Conservation (phyloP, 2,329 filamentous ascomycete genomes). For the Cladorrhinum sp. region DNA sequence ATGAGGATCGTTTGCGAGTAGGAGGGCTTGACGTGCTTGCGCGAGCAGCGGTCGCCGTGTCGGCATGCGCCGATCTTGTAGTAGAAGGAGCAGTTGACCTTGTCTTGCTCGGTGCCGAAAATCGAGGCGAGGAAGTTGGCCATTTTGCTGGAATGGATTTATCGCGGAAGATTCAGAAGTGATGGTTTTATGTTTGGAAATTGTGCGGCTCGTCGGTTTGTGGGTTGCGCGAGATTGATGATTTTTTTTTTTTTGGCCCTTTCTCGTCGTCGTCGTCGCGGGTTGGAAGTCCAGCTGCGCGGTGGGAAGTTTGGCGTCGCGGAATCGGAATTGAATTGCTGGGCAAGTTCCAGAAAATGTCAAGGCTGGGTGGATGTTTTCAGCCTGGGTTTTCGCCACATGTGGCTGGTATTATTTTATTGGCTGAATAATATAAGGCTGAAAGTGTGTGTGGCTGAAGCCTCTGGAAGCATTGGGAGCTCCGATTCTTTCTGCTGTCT, state of each 20-base stretch:
- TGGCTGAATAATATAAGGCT: slow-evolving; percentile 18
- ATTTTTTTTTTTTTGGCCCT: not conserved
- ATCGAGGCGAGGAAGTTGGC: slow-evolving; percentile 99
- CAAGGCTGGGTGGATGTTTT: not conserved
- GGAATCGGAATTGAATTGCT: not conserved
- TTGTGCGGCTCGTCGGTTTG: too few species aligned
- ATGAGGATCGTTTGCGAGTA: slow-evolving; percentile 98
- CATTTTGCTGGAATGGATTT: slow-evolving; percentile 50
- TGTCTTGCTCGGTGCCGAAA: slow-evolving; percentile 99
- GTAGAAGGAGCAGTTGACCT: slow-evolving; percentile 99
- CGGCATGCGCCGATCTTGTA: slow-evolving; percentile 99
- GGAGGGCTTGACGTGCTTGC: slow-evolving; percentile 98
- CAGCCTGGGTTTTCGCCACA: slow-evolving; percentile 22
- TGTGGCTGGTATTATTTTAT: slow-evolving; percentile 17
- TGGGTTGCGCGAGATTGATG: slow-evolving; percentile 2
- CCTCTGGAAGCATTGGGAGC: slow-evolving; percentile 22
- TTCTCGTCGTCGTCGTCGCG: not conserved
- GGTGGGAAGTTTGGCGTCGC: slow-evolving; percentile 15
- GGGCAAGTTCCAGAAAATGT: slow-evolving; percentile 13
- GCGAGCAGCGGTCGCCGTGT: slow-evolving; percentile 95
- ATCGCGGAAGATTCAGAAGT: too few species aligned
- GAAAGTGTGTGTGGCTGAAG: slow-evolving; percentile 25
- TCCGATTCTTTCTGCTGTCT: not conserved
- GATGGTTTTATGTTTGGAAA: slow-evolving; percentile 2
- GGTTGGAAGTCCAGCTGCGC: not conserved